These are phyloP conservation scores for Periconia sp. DNA, from an alignment of 2,329 filamentous ascomycete species.

Conservation along the genomic window DNA sequence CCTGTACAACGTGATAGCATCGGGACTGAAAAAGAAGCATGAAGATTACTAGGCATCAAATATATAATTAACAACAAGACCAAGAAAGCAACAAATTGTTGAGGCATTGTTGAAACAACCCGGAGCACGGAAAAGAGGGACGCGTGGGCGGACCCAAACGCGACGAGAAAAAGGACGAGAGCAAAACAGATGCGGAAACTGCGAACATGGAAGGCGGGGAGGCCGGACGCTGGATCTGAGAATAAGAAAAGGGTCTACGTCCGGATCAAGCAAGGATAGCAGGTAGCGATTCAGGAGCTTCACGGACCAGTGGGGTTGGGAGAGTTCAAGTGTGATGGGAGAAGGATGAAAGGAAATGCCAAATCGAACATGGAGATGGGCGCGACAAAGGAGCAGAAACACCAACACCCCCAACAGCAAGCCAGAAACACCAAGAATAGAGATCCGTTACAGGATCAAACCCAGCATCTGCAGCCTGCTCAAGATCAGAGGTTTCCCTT, in stretches of 20 bases:
- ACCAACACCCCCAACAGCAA: slow-evolving; percentile 24
- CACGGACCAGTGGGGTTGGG: background rate
- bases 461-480: slow-evolving; percentile 6
- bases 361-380: background rate
- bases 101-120: slow-evolving; percentile 27
- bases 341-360: background rate
- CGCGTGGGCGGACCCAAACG: slow-evolving; percentile 16
- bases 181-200: background rate
- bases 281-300: slow-evolving; percentile 1
- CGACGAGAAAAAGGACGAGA: slow-evolving; percentile 2
- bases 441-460: slow-evolving; percentile 1
- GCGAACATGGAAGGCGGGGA: background rate
- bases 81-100: slow-evolving; percentile 8
- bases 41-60: background rate
- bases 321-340: background rate
- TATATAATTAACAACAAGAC: background rate
- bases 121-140: slow-evolving; percentile 8
- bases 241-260: background rate
- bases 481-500: slow-evolving; percentile 25
- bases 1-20: background rate
- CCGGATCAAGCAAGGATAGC: background rate
- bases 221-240: too few relatives aligned
- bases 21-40: background rate
- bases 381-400: slow-evolving; percentile 1
- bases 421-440: background rate